Evolutionary conservation across 345 rosid genomes (phyloP), one percentile per base, ranked within the genome.

Genomic region (Syzygium oleosum): DNA sequence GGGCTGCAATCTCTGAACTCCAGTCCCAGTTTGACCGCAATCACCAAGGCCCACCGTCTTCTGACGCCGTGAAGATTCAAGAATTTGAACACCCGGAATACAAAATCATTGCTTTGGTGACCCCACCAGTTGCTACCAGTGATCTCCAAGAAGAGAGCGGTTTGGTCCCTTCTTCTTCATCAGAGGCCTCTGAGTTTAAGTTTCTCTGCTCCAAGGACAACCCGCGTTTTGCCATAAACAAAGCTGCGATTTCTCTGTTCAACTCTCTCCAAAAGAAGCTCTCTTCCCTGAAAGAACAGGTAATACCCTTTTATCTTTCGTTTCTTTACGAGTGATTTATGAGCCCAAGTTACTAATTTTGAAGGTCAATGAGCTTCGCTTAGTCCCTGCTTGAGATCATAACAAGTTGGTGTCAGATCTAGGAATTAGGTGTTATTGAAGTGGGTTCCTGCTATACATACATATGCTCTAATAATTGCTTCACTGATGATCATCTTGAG

Each of bases 241-340:
- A 85, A 65, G 84, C 86, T 58, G 94, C 95, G 52, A 85, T 90
- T 12, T 2, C 88, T 63, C 95, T 91, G 38, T 97, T 96, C 85
- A 5, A 3, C 31, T 85, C 89, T 87, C 59, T 87, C 15, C 31
- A 34, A n/a, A 23, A 52, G 23, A 73, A 88, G 49, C 96, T 96
- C 80, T 27, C 55, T 68, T 5, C 9, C 17, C 91, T 95, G 41
- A 93, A 84, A 90, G 4, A 22, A 58, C n/a, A 91, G 96, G 98
- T 95, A 58, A 22, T 78, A 29, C 1, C 19, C 6, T 84, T 5
- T 85, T 55, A 41, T 51, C 29, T 63, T 51, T 22, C 59, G 23
- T 22, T 9, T 52, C 31, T 53, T 52, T 22, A 10, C 46, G 23
- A 9, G 43, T 9, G 17, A 4, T 34, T 68, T 68, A 2, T 68